phyloP scores from a whole-genome alignment of 1,139 yeast species.

The Taphrina wiesneri region DNA sequence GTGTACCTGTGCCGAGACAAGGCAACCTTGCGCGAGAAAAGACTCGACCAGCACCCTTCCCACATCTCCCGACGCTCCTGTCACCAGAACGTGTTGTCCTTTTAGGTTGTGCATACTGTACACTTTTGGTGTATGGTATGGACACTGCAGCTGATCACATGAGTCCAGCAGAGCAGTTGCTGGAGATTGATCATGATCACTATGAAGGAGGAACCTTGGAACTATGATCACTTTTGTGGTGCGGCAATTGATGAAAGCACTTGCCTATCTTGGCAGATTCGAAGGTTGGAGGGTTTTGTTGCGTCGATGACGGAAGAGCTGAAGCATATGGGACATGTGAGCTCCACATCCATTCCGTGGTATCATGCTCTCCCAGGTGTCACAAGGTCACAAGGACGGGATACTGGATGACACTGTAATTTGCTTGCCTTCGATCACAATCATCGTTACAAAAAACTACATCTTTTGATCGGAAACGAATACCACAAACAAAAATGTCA shows the following conservation, averaged over 20 bases:
- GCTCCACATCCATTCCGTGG: neutral
- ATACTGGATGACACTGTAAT: too few relatives aligned
- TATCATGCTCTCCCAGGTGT: neutral
- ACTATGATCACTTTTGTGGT: neutral
- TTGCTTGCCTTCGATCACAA: too few relatives aligned
- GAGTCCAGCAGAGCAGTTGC: too few relatives aligned
- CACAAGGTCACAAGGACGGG: neutral
- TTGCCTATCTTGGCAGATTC: too few relatives aligned
- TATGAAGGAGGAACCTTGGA: too few relatives aligned
- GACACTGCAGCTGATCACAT: neutral
- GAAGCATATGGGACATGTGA: neutral
- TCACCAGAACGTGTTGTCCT: conserved; percentile 20
- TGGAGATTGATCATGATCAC: neutral
- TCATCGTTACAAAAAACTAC: too few relatives aligned
- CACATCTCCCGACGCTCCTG: conserved; percentile 32
- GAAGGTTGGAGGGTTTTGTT: neutral
- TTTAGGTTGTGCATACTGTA: neutral
- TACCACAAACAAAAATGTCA: conserved; percentile 2
- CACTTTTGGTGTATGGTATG: neutral
- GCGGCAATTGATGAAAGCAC: neutral
- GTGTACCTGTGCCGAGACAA: conserved; percentile 28
- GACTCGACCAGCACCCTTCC: conserved; percentile 14
- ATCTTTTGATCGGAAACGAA: neutral
- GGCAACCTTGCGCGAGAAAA: conserved; percentile 17
- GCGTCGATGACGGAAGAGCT: neutral